A percentile compares a stretch with the other conserved stretches of the same genome.
These are phyloP conservation scores for Aspergillus melleus DNA, from an alignment of 2,329 filamentous ascomycete species.

Conservation along the genomic window DNA sequence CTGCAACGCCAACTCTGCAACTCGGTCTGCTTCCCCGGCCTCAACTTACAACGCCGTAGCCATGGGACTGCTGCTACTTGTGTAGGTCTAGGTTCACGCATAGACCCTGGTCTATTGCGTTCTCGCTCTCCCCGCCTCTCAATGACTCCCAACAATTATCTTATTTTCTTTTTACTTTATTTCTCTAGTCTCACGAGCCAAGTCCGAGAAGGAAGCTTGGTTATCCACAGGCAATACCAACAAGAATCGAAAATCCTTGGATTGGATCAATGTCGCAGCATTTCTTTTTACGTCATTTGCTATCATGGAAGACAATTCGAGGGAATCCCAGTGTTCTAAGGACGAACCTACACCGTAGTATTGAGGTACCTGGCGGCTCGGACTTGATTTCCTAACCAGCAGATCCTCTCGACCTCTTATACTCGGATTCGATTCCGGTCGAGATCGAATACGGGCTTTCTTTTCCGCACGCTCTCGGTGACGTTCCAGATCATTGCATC, in stretches of 20 bases:
- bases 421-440: neutral
- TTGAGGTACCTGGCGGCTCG: neutral
- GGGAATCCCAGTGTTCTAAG: too few species aligned
- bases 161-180: neutral
- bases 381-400: conserved; percentile 12
- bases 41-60: neutral
- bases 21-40: neutral
- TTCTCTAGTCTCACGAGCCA: neutral
- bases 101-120: too few species aligned
- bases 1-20: too few species aligned
- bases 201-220: neutral
- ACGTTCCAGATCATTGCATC: neutral
- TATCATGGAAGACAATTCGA: neutral
- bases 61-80: too few species aligned
- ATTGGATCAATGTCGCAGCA: neutral
- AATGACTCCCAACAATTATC: neutral
- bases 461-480: neutral
- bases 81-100: too few species aligned
- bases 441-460: neutral
- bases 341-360: neutral
- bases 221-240: neutral
- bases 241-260: neutral
- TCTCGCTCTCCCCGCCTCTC: too few species aligned
- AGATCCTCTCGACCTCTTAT: neutral
- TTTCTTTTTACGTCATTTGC: too few species aligned